A percentile compares a stretch with the other conserved stretches of the same genome.
These are phyloP conservation scores for Aspergillus glaucus DNA, from an alignment of 2,329 filamentous ascomycete species.

Conservation along the genomic window DNA sequence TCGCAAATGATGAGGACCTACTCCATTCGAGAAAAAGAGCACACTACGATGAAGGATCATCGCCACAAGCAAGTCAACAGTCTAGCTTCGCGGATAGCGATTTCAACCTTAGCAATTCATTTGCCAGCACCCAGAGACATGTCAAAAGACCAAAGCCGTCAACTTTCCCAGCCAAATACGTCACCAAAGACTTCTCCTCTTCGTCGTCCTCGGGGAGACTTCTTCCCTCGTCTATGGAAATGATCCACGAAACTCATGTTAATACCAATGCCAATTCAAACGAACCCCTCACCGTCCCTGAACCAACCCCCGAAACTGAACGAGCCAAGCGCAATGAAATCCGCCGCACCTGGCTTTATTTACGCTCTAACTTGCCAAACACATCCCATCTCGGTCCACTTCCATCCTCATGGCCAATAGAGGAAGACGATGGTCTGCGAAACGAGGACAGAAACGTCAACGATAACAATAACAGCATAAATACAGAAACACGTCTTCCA, in stretches of 20 bases:
- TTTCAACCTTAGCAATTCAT: not conserved
- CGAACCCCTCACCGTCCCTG: conserved; percentile 3
- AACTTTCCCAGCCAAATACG: not conserved
- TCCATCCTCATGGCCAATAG: conserved; percentile 21
- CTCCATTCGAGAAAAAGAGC: conserved; percentile 13
- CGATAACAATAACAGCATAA: not conserved
- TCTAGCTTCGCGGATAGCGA: conserved; percentile 8
- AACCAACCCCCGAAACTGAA: conserved; percentile 3
- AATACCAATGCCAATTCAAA: not conserved
- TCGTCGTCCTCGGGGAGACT: conserved; percentile 3
- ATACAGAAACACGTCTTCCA: not conserved
- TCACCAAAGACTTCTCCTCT: not conserved
- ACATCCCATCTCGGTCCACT: conserved; percentile 17
- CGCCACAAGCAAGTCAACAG: conserved; percentile 16
- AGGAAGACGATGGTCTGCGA: conserved; percentile 5
- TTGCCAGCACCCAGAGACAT: not conserved
- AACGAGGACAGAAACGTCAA: not conserved
- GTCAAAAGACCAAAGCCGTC: not conserved
- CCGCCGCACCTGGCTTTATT: conserved; percentile 19
- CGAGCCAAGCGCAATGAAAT: conserved; percentile 18
- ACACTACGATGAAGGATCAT: conserved; percentile 10
- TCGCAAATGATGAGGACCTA: conserved; percentile 14
- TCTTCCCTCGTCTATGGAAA: conserved; percentile 6
- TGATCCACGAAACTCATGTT: conserved; percentile 2
- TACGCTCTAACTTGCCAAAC: conserved; percentile 1